Evolutionary conservation across 768 basidiomycete species (phyloP).

Genomic region (Lactarius trivialis): DNA sequence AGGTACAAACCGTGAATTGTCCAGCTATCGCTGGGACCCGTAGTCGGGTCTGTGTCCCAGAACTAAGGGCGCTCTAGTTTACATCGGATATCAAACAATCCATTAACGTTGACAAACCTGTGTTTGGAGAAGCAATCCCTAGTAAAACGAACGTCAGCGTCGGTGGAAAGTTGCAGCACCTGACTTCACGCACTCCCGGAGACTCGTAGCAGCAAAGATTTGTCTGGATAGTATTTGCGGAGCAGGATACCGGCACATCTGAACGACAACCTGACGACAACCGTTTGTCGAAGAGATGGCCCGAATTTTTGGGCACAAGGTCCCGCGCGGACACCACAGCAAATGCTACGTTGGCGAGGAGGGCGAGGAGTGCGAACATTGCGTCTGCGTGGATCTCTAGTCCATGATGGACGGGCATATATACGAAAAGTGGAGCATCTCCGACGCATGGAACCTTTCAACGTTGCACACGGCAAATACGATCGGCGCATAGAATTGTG

Average conservation of each 20-base stretch:
- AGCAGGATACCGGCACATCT: constrained; percentile 46
- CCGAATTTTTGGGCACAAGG: constrained; percentile 22
- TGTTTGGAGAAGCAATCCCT: constrained; percentile 58
- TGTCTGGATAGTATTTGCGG: constrained; percentile 39
- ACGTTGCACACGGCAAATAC: not conserved
- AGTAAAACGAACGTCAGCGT: constrained; percentile 1
- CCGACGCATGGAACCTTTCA: not conserved
- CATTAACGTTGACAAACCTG: constrained; percentile 32
- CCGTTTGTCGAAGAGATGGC: constrained; percentile 29
- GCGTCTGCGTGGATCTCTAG: not conserved
- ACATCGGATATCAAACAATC: not conserved
- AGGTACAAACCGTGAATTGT: constrained; percentile 59
- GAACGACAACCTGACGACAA: constrained; percentile 50
- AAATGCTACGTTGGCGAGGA: constrained; percentile 1
- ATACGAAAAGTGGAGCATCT: not conserved
- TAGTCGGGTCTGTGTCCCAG: constrained; percentile 62
- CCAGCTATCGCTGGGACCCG: constrained; percentile 63
- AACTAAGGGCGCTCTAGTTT: constrained; percentile 37
- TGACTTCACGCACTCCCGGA: constrained; percentile 45
- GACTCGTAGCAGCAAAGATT: constrained; percentile 57
- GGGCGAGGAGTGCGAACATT: constrained; percentile 24
- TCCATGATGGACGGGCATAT: not conserved
- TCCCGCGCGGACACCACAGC: constrained; percentile 4
- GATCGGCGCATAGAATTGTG: not conserved
- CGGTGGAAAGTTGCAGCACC: not conserved